Evolutionary conservation across 805 yeast genomes (phyloP), one percentile per base, ranked within the genome.

Genomic region (Starmerella kuoi): DNA sequence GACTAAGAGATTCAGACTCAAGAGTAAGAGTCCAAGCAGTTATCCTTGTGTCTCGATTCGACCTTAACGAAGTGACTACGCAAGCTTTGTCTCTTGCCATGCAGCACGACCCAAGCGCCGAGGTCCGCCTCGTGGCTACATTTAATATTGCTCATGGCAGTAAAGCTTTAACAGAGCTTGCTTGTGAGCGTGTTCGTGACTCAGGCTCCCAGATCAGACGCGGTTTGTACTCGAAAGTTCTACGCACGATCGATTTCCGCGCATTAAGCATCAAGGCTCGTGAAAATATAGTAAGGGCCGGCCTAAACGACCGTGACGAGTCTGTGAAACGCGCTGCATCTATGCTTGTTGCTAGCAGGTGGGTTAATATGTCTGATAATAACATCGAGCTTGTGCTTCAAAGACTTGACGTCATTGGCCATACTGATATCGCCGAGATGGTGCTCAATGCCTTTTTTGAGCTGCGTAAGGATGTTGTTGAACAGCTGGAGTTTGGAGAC

Each of bases 111-210:
- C 72, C 83, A 2, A 79, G 79, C 53, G 77, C 95, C 0, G 97
- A 91, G 48, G 95, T 87, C 1, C 70, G 97, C 50, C 69, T 94
- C 46, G 86, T 93, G 0, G 88, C 88, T 0, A 62, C 86, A 54
- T 63, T 79, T 34, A 82, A 85, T 56, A 58, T 88, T 25, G 74
- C 70, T 20, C 78, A 76, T 51, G 70, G 70, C 32, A 43, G 38
- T 25, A 23, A 21, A 25, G 26, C 9, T 12, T 21, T 38, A 5
- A 52, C 61, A 3, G 50, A 54, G 1, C 78, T 86, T 0, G 63
- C 85, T 1, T 62, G 86, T 27, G 91, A 79, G 55, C 70, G 96
- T 45, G 94, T 94, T 0, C 70, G 94, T 44, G 98, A 88, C 60
- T 67, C 66, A 3, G 82, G 81, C 56, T 61, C 78, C 0, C 65